phyloP scores from a whole-genome alignment of 2,329 filamentous ascomycete species.

The Diaporthe caulivora region DNA sequence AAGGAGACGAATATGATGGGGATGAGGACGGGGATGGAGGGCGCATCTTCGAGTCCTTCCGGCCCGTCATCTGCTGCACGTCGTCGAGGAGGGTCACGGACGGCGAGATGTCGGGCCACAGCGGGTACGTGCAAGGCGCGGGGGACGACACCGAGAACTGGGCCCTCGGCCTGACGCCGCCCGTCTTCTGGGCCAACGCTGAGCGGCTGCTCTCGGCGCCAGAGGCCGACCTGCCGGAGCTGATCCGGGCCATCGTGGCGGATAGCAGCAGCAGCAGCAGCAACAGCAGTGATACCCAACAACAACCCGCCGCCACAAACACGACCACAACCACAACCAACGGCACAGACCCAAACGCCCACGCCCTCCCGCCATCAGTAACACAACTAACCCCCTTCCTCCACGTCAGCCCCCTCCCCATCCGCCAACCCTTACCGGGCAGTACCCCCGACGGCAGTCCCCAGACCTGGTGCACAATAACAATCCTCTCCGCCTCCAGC shows the following conservation, averaged over 20 bases:
- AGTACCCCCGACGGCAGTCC: neutral
- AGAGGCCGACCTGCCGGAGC: constrained; percentile 72
- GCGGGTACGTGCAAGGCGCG: constrained; percentile 91
- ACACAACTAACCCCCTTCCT: constrained; percentile 41
- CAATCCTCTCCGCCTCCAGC: constrained; percentile 57
- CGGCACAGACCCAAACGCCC: neutral
- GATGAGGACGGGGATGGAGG: neutral
- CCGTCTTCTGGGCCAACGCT: constrained; percentile 82
- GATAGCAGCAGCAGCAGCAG: constrained; percentile 34
- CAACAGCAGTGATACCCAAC: neutral
- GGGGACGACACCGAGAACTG: constrained; percentile 96
- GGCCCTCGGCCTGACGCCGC: constrained; percentile 83
- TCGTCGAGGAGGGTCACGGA: constrained; percentile 80
- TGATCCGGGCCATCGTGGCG: constrained; percentile 62
- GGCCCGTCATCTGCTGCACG: constrained; percentile 86
- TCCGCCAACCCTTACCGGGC: neutral
- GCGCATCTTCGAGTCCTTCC: constrained; percentile 67
- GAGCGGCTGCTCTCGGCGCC: constrained; percentile 69
- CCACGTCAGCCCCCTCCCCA: constrained; percentile 43
- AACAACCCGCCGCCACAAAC: neutral
- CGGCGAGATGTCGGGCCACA: constrained; percentile 71
- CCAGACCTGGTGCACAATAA: constrained; percentile 55
- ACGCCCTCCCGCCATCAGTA: constrained; percentile 17
- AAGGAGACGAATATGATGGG: constrained; percentile 35
- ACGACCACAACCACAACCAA: too few species aligned